These are phyloP conservation scores for Euphorbia pulcherrima DNA, from an alignment of 345 rosid species.

Conservation along the genomic window DNA sequence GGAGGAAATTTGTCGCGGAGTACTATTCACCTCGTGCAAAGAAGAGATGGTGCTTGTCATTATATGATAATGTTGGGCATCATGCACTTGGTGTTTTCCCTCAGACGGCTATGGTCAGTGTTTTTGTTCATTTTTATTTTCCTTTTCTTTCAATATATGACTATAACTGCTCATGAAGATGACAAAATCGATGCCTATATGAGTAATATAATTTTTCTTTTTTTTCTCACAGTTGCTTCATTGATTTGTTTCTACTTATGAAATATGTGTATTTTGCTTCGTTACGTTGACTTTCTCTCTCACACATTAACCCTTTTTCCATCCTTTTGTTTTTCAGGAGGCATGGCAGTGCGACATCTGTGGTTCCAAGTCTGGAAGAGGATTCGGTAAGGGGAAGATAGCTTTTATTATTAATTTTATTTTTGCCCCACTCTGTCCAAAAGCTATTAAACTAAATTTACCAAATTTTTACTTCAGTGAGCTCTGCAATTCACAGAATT, in stretches of 20 bases:
- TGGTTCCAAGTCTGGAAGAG: conserved; percentile 88
- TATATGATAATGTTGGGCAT: conserved; percentile 82
- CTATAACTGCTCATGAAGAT: background rate
- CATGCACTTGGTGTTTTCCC: conserved; percentile 94
- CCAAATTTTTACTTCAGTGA: background rate
- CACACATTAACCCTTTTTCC: background rate
- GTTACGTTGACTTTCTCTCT: background rate
- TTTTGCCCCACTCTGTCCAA: background rate
- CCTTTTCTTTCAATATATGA: background rate
- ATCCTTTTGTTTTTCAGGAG: conserved; percentile 49
- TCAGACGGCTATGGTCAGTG: conserved; percentile 88
- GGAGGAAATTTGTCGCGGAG: conserved; percentile 93
- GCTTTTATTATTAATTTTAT: background rate
- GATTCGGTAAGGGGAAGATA: conserved; percentile 70
- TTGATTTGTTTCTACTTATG: background rate
- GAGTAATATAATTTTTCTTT: background rate
- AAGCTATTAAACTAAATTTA: background rate
- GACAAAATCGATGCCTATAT: background rate
- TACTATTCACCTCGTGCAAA: conserved; percentile 95
- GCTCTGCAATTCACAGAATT: background rate
- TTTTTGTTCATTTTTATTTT: conserved; percentile 5
- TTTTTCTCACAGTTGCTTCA: too few species aligned
- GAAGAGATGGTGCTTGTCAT: conserved; percentile 95
- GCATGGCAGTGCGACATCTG: conserved; percentile 97
- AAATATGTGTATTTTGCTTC: background rate